Conservation (phyloP, 768 basidiomycete genomes). For the Psilocybe subaeruginosa region DNA sequence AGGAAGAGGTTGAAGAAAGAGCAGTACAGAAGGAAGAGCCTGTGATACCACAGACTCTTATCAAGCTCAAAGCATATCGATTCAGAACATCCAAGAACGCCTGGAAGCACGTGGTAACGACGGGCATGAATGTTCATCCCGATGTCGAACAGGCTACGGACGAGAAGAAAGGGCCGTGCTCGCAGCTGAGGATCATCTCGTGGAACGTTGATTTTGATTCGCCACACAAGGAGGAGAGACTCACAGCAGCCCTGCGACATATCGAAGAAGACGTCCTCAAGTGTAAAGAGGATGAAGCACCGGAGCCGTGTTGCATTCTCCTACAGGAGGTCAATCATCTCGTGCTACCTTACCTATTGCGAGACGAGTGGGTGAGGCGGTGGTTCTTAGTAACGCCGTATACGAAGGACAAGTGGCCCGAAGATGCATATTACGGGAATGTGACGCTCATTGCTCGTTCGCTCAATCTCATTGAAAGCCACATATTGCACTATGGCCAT, state of each 20-base stretch:
- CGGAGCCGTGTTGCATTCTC: conserved; percentile 63
- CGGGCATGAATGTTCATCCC: conserved; percentile 29
- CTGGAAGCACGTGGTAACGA: conserved; percentile 49
- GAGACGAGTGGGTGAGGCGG: conserved; percentile 62
- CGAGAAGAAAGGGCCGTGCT: conserved; percentile 30
- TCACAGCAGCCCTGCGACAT: conserved; percentile 52
- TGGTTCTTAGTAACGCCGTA: conserved; percentile 64
- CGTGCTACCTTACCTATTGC: conserved; percentile 52
- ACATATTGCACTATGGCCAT: conserved; percentile 54
- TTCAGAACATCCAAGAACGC: conserved; percentile 39
- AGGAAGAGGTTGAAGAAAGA: conserved; percentile 10
- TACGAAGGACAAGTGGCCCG: conserved; percentile 57
- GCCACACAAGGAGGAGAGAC: conserved; percentile 41
- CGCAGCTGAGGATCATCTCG: conserved; percentile 55
- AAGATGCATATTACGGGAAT: conserved; percentile 56
- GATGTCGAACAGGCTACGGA: conserved; percentile 25
- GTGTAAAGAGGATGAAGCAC: conserved; percentile 47
- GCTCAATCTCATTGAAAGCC: conserved; percentile 49
- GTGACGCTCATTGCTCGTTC: conserved; percentile 69
- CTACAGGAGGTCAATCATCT: conserved; percentile 64
- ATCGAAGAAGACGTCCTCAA: conserved; percentile 55
- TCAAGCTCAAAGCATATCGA: conserved; percentile 38
- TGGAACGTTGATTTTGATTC: conserved; percentile 71
- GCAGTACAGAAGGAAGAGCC: background rate
- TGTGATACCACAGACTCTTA: conserved; percentile 22